phyloP scores from a whole-genome alignment of 2,329 filamentous ascomycete genomes.

The Penicillium sp. region DNA sequence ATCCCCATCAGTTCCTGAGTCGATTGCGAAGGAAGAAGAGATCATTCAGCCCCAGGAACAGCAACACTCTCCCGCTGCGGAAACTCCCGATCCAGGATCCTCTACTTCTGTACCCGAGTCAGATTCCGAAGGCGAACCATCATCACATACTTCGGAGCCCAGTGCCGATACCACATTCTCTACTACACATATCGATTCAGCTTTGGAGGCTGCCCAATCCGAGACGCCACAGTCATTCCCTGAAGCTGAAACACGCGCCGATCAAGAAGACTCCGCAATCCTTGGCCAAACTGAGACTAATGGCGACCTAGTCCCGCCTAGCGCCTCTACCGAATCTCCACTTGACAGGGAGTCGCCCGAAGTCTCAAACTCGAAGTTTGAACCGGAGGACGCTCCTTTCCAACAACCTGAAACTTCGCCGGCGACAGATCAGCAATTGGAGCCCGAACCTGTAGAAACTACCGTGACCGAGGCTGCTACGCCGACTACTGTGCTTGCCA shows the following conservation, averaged over 20 bases:
- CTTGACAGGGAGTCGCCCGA: slow-evolving; percentile 30
- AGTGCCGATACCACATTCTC: slow-evolving; percentile 16
- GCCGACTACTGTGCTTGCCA: slow-evolving; percentile 21
- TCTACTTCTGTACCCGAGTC: slow-evolving; percentile 25
- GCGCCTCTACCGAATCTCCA: slow-evolving; percentile 34
- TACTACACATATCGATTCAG: slow-evolving; percentile 14
- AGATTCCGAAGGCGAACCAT: slow-evolving; percentile 20
- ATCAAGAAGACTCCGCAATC: slow-evolving; percentile 28
- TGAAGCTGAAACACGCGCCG: slow-evolving; percentile 31
- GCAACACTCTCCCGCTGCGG: slow-evolving; percentile 11
- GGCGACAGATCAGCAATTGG: slow-evolving; percentile 22
- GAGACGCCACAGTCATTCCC: slow-evolving; percentile 22
- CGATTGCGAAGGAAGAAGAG: slow-evolving; percentile 13
- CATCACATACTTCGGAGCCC: slow-evolving; percentile 21
- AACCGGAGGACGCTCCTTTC: slow-evolving; percentile 29
- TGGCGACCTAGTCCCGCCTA: slow-evolving; percentile 36
- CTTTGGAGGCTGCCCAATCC: slow-evolving; percentile 16
- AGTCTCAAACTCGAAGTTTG: slow-evolving; percentile 28
- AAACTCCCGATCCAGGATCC: slow-evolving; percentile 27
- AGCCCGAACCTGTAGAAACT: slow-evolving; percentile 15
- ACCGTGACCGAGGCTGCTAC: slow-evolving; percentile 20
- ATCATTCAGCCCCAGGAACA: not conserved
- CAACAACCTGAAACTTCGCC: slow-evolving; percentile 21
- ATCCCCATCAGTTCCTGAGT: not conserved
- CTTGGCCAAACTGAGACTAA: slow-evolving; percentile 30